Conservation (phyloP, 139 green algal species). For the Coelastrella sp. region DNA sequence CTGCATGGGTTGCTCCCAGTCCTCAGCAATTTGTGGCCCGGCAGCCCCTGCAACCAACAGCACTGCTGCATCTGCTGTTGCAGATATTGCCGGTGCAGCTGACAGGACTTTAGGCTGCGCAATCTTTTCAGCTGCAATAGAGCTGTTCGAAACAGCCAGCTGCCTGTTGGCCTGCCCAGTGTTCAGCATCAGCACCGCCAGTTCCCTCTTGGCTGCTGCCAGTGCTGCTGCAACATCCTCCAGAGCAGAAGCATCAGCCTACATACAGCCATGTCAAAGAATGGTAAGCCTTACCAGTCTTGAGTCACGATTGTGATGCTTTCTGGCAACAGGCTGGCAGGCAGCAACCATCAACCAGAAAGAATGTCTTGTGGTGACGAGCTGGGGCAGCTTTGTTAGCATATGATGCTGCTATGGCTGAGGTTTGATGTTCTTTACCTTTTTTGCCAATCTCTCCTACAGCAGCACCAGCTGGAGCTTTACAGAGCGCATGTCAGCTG, state of each 20-base stretch:
- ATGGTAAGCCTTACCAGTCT: neutral
- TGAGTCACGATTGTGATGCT: no score
- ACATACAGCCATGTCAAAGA: neutral
- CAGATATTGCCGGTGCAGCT: neutral
- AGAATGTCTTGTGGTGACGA: no score
- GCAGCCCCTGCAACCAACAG: neutral
- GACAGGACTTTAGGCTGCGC: neutral
- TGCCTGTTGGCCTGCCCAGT: neutral
- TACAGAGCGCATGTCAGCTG: neutral
- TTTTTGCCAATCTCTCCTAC: conserved; percentile 8
- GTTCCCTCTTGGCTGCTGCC: neutral
- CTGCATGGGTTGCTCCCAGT: neutral
- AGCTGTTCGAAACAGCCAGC: neutral
- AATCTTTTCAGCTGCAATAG: neutral
- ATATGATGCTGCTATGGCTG: no score
- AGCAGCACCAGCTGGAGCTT: neutral
- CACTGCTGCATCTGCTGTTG: neutral
- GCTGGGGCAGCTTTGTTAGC: no score
- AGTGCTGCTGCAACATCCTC: neutral
- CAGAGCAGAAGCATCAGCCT: neutral
- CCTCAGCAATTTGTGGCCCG: neutral
- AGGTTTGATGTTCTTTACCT: neutral
- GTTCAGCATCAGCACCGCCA: neutral
- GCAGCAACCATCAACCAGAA: neutral
- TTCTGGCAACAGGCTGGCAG: neutral